Evolutionary conservation across 306 rosid genomes (phyloP).

Genomic region (Prunus kanzakura): DNA sequence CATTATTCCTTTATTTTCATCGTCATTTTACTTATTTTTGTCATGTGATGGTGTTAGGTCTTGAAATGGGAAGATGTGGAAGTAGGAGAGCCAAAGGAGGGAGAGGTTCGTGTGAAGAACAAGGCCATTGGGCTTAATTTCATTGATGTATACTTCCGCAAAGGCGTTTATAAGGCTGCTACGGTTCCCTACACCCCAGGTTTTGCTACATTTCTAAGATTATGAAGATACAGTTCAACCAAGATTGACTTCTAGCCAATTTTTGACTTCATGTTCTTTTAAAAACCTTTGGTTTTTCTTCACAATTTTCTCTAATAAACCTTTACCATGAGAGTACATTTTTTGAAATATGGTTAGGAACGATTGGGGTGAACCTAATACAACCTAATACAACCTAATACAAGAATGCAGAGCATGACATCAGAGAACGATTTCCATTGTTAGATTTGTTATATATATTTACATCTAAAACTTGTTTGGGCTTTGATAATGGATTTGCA

Average conservation of each 20-base stretch:
- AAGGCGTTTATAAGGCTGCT: conserved; percentile 63
- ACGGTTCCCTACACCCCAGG: conserved; percentile 68
- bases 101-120: conserved; percentile 68
- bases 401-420: too few species aligned
- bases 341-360: too few species aligned
- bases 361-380: too few species aligned
- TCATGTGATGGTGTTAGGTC: conserved; percentile 8
- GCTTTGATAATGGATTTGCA: too few species aligned
- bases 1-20: background rate
- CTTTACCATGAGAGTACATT: too few species aligned
- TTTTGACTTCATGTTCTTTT: background rate
- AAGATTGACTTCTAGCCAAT: background rate
- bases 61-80: conserved; percentile 85
- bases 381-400: too few species aligned
- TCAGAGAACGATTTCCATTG: too few species aligned
- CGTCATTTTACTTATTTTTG: conserved; percentile 9
- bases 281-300: too few species aligned
- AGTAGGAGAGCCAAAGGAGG: conserved; percentile 71
- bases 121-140: conserved; percentile 62
- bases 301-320: too few species aligned
- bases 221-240: background rate
- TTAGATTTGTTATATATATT: too few species aligned
- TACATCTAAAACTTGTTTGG: too few species aligned
- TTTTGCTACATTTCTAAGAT: background rate
- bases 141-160: conserved; percentile 43